Evolutionary conservation across 768 basidiomycete species (phyloP), one percentile per base, ranked within the genome.

Genomic region (Podaxis mareebaensis): DNA sequence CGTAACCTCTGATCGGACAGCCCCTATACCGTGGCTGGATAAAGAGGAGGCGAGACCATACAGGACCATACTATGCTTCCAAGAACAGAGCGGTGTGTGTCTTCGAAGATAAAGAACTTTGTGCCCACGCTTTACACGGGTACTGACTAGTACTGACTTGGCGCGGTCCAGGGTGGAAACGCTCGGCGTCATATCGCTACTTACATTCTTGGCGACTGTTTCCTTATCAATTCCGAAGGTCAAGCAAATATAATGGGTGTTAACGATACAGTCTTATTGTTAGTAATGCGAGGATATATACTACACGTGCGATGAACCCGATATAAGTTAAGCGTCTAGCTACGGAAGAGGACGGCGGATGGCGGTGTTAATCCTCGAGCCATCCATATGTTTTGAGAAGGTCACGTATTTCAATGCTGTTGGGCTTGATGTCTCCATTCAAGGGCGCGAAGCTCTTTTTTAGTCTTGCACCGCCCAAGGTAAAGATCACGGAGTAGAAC

Each of bases 391-490:
- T 77, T 60, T 75, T 72, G 24, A 90, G 74, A 62, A 89, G 67
- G 36, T 67, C 63, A n/a, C 81, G 79, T 2, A 83, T 77, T 60
- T 81, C 75, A 22, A 71, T 58, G 0, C 67, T 81, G 68, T 90
- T 80, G 2, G 88, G 87, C 71, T 89, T 90, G 60, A 89, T 80
- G 64, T 88, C 86, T 17, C 87, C 88, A 59, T 88, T 84, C 54
- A 86, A 74, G 5, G 88, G 87, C 2, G 87, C 81, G 68, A 86
- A 84, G 69, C 84, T 86, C 70, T 84, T 86, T 38, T 79, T 80
- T 61, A 70, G 73, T 53, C 78, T 73, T 62, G 70, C 63, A 38
- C 71, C 71, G 53, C 61, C 61, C 44, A 63, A 22, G 5, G 61
- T 63, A 38, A 83, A 87, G 53, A 79, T 71, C 36, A 84, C 86